Evolutionary conservation across 805 yeast genomes (phyloP).

Genomic region (Ogataea degrootiae): DNA sequence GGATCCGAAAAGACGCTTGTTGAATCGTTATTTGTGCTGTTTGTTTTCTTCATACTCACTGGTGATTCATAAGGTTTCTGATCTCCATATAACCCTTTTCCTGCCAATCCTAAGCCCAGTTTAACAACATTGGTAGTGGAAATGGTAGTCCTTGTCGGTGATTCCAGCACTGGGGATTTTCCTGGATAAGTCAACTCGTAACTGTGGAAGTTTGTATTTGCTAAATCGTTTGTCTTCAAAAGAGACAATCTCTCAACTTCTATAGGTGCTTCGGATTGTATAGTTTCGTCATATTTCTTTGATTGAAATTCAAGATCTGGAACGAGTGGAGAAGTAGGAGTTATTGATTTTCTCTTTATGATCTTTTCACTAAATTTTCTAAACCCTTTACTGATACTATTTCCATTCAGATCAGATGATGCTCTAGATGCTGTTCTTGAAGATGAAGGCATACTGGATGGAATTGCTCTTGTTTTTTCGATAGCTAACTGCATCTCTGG

Average conservation of each 20-base stretch:
- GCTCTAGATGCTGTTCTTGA: background rate
- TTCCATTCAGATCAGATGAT: background rate
- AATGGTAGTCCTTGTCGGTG: conserved; percentile 14
- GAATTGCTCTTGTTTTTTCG: too few relatives aligned
- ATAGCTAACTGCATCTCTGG: too few relatives aligned
- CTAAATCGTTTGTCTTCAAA: conserved; percentile 1
- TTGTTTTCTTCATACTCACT: background rate
- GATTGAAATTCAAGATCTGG: background rate
- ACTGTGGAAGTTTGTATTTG: background rate
- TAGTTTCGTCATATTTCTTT: conserved; percentile 1
- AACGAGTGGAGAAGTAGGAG: background rate
- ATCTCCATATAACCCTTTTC: conserved; percentile 19
- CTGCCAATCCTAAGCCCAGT: conserved; percentile 29
- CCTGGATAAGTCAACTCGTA: background rate
- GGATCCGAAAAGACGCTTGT: too few relatives aligned
- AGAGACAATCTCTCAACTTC: conserved; percentile 5
- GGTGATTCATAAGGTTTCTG: conserved; percentile 4
- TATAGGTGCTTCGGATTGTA: conserved; percentile 3
- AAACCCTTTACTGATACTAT: conserved; percentile 7
- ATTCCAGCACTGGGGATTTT: background rate
- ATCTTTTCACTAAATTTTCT: conserved; percentile 12
- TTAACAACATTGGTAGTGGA: conserved; percentile 21
- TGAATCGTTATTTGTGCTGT: too few relatives aligned
- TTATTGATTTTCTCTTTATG: conserved; percentile 4
- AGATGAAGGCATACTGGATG: too few relatives aligned